Evolutionary conservation across 768 basidiomycete species (phyloP), one percentile per base, ranked within the genome.

Genomic region (Hypsizygus marmoreus): DNA sequence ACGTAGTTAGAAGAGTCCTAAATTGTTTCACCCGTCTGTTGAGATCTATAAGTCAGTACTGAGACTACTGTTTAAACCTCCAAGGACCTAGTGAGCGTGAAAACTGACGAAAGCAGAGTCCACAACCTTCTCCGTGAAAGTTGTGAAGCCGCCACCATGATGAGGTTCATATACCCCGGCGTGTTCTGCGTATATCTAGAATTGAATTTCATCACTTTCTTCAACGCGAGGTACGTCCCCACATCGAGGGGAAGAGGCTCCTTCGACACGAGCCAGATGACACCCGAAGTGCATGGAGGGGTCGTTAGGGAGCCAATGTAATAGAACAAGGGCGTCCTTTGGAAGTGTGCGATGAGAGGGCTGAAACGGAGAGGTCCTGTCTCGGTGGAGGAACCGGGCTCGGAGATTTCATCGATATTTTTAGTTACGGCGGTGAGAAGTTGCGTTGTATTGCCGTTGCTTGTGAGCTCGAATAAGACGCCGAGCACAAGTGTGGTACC

Each of bases 261-360:
- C 43, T 40, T 30, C 23, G 43, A 17, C 9, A 50, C 37, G 31
- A 50, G 43, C 43, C 42, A 50, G 6, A 32, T 45, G 29, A 50
- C 19, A 26, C 43, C 49, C 31, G 44, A 37, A n/a, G 29, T 45
- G 43, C 49, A 50, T 4, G 49, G 49, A 16, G 49, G 49, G 14
- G 49, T 50, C 4, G 49, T 50, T 31, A 50, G 31, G 8, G 49
- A 50, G 14, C 49, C 49, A 13, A 14, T n/a, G 16, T 50, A 50
- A 14, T 45, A 38, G 12, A 14, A 50, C 16, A 50, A 19, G 2
- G 29, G 42, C 4, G 8, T 6, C 2, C 26, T 38, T 25, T 37
- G 34, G 28, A 42, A 43, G 20, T 31, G 19, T 20, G n/a, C 13
- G 26, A 43, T 23, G 11, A 49, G 8, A 23, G 35, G 40, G 3